A percentile compares a stretch with the other conserved stretches of the same genome.
phyloP scores from a whole-genome alignment of 768 basidiomycete species.

The Psilocybe sp. region DNA sequence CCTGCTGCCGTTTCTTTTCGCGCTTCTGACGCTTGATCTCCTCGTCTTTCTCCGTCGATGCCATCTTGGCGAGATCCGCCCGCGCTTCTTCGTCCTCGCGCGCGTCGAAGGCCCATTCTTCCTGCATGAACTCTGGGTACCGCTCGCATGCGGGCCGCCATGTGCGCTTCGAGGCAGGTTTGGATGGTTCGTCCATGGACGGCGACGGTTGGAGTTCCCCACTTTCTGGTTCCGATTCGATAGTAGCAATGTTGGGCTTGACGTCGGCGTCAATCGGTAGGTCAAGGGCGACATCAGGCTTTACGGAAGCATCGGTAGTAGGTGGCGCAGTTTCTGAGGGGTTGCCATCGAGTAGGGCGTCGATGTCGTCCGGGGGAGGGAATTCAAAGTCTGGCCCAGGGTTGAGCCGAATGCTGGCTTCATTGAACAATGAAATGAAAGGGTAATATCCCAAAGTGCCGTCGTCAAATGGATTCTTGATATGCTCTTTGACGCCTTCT shows the following conservation, averaged over 20 bases:
- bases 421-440: constrained; percentile 90
- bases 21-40: constrained; percentile 49
- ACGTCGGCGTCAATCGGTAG: constrained; percentile 1
- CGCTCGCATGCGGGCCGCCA: constrained; percentile 86
- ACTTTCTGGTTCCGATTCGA: constrained; percentile 4
- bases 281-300: background rate
- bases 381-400: constrained; percentile 86
- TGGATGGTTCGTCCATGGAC: constrained; percentile 1
- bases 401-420: constrained; percentile 80
- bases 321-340: constrained; percentile 1
- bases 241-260: constrained; percentile 9
- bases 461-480: constrained; percentile 88
- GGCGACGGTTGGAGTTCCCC: constrained; percentile 2
- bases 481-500: constrained; percentile 69
- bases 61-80: constrained; percentile 35
- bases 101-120: constrained; percentile 78
- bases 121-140: constrained; percentile 80
- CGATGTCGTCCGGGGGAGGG: constrained; percentile 78
- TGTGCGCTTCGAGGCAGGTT: constrained; percentile 32
- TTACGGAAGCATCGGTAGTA: background rate
- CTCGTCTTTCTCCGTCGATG: constrained; percentile 38
- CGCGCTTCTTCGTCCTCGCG: constrained; percentile 71
- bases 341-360: constrained; percentile 47
- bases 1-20: constrained; percentile 48
- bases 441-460: constrained; percentile 95